Evolutionary conservation across 495 filamentous ascomycete species (phyloP).

Genomic region (Aeminium ludgeri): DNA sequence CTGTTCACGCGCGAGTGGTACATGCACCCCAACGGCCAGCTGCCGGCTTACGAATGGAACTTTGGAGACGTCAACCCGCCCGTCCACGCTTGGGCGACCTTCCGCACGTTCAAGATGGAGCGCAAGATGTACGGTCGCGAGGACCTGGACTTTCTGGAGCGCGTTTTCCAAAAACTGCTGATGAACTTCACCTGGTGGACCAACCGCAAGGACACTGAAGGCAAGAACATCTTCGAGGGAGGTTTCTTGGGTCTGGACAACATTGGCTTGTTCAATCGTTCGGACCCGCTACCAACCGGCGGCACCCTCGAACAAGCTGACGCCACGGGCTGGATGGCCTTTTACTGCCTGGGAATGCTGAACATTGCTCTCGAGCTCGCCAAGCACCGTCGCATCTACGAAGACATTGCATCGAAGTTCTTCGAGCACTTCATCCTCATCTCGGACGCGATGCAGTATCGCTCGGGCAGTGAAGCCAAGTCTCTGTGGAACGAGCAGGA

Average conservation of each 20-base stretch:
- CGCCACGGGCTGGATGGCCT: constrained; percentile 97
- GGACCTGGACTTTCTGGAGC: constrained; percentile 86
- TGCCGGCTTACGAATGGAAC: constrained; percentile 92
- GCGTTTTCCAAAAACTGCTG: constrained; percentile 89
- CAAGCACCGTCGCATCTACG: constrained; percentile 89
- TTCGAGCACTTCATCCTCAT: constrained; percentile 98
- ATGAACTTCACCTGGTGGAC: constrained; percentile 99
- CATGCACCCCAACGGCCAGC: constrained; percentile 94
- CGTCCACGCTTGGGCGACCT: constrained; percentile 90
- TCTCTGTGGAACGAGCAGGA: constrained; percentile 93
- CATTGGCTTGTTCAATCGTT: constrained; percentile 95
- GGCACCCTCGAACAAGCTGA: constrained; percentile 90
- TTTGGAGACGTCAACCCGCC: constrained; percentile 95
- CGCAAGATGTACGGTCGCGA: constrained; percentile 90
- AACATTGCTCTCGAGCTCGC: constrained; percentile 90
- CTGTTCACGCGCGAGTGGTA: constrained; percentile 95
- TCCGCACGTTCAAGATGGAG: constrained; percentile 94
- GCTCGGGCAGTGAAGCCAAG: constrained; percentile 56
- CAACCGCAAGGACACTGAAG: constrained; percentile 82
- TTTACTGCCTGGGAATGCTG: constrained; percentile 87
- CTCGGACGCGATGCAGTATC: constrained; percentile 92
- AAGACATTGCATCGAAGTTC: constrained; percentile 96
- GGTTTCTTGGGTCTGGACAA: constrained; percentile 96
- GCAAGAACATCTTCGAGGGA: constrained; percentile 93
- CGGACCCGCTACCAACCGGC: constrained; percentile 83